Conservation (phyloP, 441 rosid genomes). For the Jatropha podagrica region DNA sequence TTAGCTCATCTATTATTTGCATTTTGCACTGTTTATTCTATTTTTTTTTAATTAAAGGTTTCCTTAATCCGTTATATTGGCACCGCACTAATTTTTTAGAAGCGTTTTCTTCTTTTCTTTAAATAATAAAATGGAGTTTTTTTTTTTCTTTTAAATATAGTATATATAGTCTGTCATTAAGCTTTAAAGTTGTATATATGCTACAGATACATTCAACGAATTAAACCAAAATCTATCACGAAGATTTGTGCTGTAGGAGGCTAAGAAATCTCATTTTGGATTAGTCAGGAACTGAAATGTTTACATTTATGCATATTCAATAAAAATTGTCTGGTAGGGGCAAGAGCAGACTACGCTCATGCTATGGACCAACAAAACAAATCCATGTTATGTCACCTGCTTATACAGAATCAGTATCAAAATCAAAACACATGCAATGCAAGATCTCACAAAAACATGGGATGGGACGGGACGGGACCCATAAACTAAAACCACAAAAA, state of each 20-base stretch:
- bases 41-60: too few relatives aligned
- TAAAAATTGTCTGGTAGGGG: not conserved
- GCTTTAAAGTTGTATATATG: too few relatives aligned
- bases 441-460: conserved; percentile 20
- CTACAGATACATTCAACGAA: not conserved
- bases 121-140: too few relatives aligned
- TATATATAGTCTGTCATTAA: too few relatives aligned
- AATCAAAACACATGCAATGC: conserved; percentile 46
- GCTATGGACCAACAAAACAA: conserved; percentile 19
- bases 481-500: conserved; percentile 9
- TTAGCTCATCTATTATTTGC: too few relatives aligned
- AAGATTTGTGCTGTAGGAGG: not conserved
- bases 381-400: conserved; percentile 35
- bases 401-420: conserved; percentile 37
- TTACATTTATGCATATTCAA: too few relatives aligned
- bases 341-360: not conserved
- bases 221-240: not conserved
- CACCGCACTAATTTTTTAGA: too few relatives aligned
- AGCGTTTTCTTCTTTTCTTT: too few relatives aligned
- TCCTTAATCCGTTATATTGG: too few relatives aligned
- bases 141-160: too few relatives aligned
- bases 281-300: not conserved
- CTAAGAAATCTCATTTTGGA: not conserved
- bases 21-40: too few relatives aligned
- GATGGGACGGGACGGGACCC: conserved; percentile 24